Evolutionary conservation across 371 early-diverging fungal species (phyloP), one percentile per base, ranked within the genome.

Genomic region (Mucor plumbeus): DNA sequence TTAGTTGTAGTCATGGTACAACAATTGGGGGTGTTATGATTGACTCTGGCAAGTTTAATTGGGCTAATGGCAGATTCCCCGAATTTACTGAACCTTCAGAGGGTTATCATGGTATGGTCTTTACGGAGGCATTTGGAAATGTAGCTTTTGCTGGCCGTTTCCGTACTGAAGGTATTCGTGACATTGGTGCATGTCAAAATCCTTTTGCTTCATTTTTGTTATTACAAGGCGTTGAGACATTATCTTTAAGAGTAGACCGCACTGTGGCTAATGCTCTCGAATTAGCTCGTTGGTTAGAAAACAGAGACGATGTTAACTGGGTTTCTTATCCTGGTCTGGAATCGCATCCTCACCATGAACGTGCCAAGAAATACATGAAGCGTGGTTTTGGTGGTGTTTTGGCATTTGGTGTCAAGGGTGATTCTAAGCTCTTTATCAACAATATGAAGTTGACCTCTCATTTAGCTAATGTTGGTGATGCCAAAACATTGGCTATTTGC

Each of bases 401-500:
- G 61, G 87, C 90, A 33, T 94, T 96, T 79, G 96, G 95, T 40
- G 80, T 92, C 69, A 88, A 89, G 72, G 95, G 94, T 5, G 71
- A 71, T 2, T 56, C 73, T 7, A 73, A 77, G 76, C 65, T 59
- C 10, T 94, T 95, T 70, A 89, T 96, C 57, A 85, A 92, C 59
- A 75, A 69, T 17, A 84, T 95, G 57, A 82, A 92, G 71, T 83
- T 96, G 34, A 89, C 90, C 7, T 91, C 91, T 36, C 94, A 94
- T 73, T 72, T 95, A 43, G 96, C 95, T 59, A 96, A 96, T 67
- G 94, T 96, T n/a, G 96, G 96, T 55, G 96, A 96, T 73, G 90
- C 93, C 9, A 88, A 92, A 70, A 94, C 95, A 0, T 80, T 96
- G 50, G 92, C 92, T 39, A 93, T 95, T 68, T 90, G 93, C 40